Conservation (phyloP, 805 yeast genomes). For the Candida taoyuanica region DNA sequence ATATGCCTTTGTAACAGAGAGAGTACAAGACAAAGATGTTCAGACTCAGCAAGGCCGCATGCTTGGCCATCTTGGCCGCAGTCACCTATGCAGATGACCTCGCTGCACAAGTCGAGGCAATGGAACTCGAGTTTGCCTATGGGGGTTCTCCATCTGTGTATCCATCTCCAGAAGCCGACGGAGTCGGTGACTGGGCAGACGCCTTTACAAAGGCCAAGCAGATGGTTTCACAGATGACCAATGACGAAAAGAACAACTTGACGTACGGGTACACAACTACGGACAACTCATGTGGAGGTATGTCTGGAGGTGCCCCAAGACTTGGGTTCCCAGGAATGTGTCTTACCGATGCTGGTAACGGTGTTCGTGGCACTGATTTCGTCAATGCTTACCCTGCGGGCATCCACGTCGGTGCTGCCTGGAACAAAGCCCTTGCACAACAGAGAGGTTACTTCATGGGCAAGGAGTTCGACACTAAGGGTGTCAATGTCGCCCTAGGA, state of each 20-base stretch:
- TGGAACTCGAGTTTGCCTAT: constrained; percentile 5
- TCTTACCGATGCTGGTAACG: constrained; percentile 8
- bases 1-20: no score
- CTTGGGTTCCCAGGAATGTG: constrained; percentile 8
- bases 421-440: constrained; percentile 6
- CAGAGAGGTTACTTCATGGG: constrained; percentile 10
- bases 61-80: constrained; percentile 2
- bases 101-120: not conserved
- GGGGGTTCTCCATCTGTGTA: constrained; percentile 3
- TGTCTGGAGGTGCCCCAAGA: constrained; percentile 7
- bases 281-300: constrained; percentile 2
- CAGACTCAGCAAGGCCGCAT: constrained; percentile 4
- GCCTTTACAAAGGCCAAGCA: constrained; percentile 4
- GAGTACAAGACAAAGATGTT: constrained; percentile 2
- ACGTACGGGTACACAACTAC: constrained; percentile 5
- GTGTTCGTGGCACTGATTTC: constrained; percentile 11
- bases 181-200: constrained; percentile 7
- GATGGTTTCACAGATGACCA: constrained; percentile 8
- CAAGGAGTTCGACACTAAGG: constrained; percentile 7
- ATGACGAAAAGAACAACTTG: constrained; percentile 8
- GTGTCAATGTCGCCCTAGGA: constrained; percentile 7
- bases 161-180: constrained; percentile 5
- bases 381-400: constrained; percentile 9
- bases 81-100: not conserved
- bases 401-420: constrained; percentile 8